Evolutionary conservation across 2,329 filamentous ascomycete genomes (phyloP), one percentile per base, ranked within the genome.

Genomic region (Sphaceloma murrayae): DNA sequence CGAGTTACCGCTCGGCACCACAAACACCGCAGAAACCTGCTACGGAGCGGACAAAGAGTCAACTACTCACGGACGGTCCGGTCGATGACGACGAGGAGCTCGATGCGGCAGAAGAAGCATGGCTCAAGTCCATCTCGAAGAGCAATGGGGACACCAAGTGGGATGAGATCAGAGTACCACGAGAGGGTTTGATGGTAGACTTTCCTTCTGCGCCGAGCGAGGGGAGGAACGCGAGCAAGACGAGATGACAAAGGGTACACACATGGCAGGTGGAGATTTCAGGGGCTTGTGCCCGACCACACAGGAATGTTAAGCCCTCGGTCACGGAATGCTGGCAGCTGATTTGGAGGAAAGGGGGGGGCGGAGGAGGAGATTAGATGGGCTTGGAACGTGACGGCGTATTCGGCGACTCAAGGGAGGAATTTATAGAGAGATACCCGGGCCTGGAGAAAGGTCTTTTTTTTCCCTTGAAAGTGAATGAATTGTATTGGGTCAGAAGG

Each of bases 71-170:
- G n/a, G n/a, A n/a, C 36, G 46, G 49, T 17, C 46, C 34, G 5
- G 48, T 45, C 2, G 45, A 47, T 17, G 50, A 52, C 14, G 26
- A 46, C 27, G 48, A 50, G 9, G 53, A 54, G 9, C 55, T 58
- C 21, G 57, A 59, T 36, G 55, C 52, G 4, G 42, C 42, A 17
- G 42, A 45, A 36, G 42, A 45, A 19, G 42, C 30, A n/a, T 45
- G 42, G 42, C 22, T 45, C 13, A 34, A 13, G 11, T 34, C 18
- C 13, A 32, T 45, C 9, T 21, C 22, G 21, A 34, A 29, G 2
- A 36, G 16, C 16, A 21, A 26, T 17, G n/a, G 31, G 2, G 22
- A 32, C 19, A 11, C 33, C 40, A 32, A 34, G 3, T 45, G 42
- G 42, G 42, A 45, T 16, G 30, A 45, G 29, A 36, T 45, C 42